Base-by-base conservation (phyloP, 1,284 basidiomycete species). In the Puccinia triticina region DNA sequence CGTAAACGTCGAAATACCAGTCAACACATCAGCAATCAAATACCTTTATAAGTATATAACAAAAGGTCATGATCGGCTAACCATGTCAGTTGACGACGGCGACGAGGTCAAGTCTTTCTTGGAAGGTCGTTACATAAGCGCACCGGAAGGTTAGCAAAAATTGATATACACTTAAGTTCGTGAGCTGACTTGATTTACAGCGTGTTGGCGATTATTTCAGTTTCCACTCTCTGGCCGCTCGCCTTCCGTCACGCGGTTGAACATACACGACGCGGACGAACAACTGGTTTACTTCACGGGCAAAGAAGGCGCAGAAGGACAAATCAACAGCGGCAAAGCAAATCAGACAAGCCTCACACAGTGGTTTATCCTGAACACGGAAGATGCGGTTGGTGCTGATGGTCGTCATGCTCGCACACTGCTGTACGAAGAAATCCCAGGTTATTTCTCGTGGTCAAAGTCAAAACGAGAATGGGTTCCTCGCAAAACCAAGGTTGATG, bases 271-370 rank as follows among this genome's bases (percentile, higher is more conserved):
- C 37, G 73, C 57, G 5, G 40, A 43, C 21, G 32, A 40, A 14
- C 73, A 75, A 75, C 10, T 14, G 0, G 53, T 75, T 21, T 75
- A 57, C 43, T 75, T 55, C 73, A 5, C 14, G n/a, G 26, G 37
- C 57, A 23, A 29, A 57, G 16, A 26, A 21, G 10, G 73, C 53
- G n/a, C n/a, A n/a, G n/a, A n/a, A n/a, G n/a, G n/a, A n/a, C n/a
- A n/a, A n/a, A n/a, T n/a, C n/a, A n/a, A 2, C 16, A 32, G 7
- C 14, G 10, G 0, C 73, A 57, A 40, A 14, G 57, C n/a, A 18
- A 2, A 4, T 34, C 55, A 0, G 73, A 55, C 73, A 0, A 75
- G 29, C 7, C 26, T 75, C 3, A 57, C 50, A 43, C n/a, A 75
- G 7, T 75, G 1, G 29, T 75, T 75, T 37, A 21, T 26, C 2